These are phyloP conservation scores for Lophiotrema nucula DNA, from an alignment of 495 filamentous ascomycete genomes.

Conservation along the genomic window DNA sequence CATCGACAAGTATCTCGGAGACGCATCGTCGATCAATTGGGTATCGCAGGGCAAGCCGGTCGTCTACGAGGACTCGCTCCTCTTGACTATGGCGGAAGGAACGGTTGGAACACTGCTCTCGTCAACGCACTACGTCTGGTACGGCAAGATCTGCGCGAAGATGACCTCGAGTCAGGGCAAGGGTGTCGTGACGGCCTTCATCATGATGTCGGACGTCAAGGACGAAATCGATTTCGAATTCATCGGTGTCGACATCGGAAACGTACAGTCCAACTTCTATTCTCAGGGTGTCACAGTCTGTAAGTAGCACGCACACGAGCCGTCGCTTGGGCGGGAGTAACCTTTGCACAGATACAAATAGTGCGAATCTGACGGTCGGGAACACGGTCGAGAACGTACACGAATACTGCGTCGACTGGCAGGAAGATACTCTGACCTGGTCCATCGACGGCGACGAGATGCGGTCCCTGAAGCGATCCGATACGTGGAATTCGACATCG, in stretches of 20 bases:
- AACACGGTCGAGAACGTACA: constrained; percentile 80
- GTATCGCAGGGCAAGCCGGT: constrained; percentile 76
- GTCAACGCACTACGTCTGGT: constrained; percentile 92
- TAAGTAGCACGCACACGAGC: constrained; percentile 50
- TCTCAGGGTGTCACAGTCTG: constrained; percentile 92
- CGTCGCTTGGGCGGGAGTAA: constrained; percentile 31
- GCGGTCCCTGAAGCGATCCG: constrained; percentile 68
- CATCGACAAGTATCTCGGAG: constrained; percentile 81
- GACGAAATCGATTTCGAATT: constrained; percentile 98
- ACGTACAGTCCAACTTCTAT: constrained; percentile 92
- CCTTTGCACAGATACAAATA: constrained; percentile 62
- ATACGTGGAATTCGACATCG: constrained; percentile 80
- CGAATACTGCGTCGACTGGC: constrained; percentile 92
- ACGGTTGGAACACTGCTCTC: constrained; percentile 85
- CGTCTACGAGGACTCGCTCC: constrained; percentile 58
- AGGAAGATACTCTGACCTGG: constrained; percentile 81
- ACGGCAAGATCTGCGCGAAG: constrained; percentile 82
- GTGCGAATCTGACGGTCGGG: constrained; percentile 62
- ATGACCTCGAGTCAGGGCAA: constrained; percentile 81
- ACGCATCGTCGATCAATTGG: constrained; percentile 77
- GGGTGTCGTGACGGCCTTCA: constrained; percentile 95
- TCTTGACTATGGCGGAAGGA: constrained; percentile 82
- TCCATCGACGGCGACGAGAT: constrained; percentile 72
- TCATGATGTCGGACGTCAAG: constrained; percentile 89
- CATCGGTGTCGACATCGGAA: constrained; percentile 73